Percentiles rank a stretch among this genome's conserved stretches.
These are phyloP conservation scores for Hygrocybe coccinea DNA, from an alignment of 768 basidiomycete genomes.

Conservation along the genomic window DNA sequence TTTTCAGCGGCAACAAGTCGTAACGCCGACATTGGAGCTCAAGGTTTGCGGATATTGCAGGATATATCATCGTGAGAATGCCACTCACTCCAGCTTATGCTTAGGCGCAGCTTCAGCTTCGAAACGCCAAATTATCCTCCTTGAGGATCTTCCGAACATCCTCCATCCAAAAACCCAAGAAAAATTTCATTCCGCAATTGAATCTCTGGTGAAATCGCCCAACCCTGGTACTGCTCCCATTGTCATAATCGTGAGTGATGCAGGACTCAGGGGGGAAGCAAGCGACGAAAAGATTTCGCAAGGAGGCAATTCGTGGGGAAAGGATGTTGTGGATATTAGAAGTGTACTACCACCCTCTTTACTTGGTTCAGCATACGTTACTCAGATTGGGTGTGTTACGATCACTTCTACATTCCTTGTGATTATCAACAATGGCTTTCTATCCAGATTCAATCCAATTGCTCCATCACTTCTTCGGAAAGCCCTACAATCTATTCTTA, in stretches of 20 bases:
- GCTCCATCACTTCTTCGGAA: constrained; percentile 80
- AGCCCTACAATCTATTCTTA: constrained; percentile 61
- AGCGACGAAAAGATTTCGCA: constrained; percentile 40
- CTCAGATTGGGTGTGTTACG: constrained; percentile 65
- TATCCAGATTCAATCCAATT: constrained; percentile 83
- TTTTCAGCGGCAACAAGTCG: constrained; percentile 27
- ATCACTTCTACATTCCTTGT: background rate
- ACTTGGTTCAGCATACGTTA: constrained; percentile 66
- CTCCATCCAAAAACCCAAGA: constrained; percentile 63
- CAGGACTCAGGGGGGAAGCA: constrained; percentile 71
- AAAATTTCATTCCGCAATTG: constrained; percentile 68
- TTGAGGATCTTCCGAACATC: constrained; percentile 91
- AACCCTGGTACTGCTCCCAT: constrained; percentile 52
- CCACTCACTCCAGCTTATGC: background rate
- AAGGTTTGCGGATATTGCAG: too few relatives aligned
- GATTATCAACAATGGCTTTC: background rate
- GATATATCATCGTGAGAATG: too few relatives aligned
- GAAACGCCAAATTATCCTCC: constrained; percentile 59
- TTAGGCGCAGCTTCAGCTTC: constrained; percentile 4
- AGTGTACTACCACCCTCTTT: constrained; percentile 67
- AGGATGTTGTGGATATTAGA: constrained; percentile 59
- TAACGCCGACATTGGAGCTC: constrained; percentile 6
- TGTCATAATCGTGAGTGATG: constrained; percentile 78
- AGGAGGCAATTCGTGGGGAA: constrained; percentile 41
- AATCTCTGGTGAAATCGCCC: constrained; percentile 44